These are phyloP conservation scores for Trichosporon asahii DNA, from an alignment of 1,284 basidiomycete genomes.

Conservation along the genomic window DNA sequence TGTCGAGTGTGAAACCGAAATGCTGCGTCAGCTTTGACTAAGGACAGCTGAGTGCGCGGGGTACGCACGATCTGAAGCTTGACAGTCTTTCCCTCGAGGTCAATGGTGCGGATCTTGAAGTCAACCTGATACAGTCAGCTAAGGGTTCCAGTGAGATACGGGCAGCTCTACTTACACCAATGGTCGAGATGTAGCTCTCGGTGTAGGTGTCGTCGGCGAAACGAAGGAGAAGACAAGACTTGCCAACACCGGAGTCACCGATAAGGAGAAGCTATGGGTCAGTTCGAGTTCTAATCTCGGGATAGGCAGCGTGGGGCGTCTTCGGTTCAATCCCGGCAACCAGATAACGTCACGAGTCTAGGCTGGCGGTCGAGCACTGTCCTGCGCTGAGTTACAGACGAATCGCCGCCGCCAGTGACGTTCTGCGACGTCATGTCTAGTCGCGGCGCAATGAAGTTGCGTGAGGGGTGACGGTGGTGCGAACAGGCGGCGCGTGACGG, in stretches of 20 bases:
- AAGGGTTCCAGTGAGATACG: neutral
- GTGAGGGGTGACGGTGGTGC: constrained; percentile 1
- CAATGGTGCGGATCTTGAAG: constrained; percentile 99
- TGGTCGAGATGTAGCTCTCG: constrained; percentile 97
- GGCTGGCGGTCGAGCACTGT: neutral
- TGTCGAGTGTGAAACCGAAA: constrained; percentile 19
- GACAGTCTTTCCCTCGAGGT: constrained; percentile 98
- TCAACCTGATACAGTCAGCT: constrained; percentile 59
- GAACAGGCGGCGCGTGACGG: neutral
- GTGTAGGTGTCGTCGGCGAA: constrained; percentile 99
- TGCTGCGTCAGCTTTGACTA: constrained; percentile 27
- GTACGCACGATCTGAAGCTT: constrained; percentile 94
- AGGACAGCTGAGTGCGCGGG: constrained; percentile 33
- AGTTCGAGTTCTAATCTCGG: neutral
- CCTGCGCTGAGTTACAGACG: neutral
- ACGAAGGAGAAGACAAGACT: constrained; percentile 96
- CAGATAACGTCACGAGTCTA: neutral
- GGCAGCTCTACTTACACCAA: constrained; percentile 63
- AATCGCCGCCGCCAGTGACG: neutral
- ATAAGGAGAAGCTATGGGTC: constrained; percentile 61
- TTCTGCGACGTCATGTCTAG: neutral
- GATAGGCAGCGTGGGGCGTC: neutral
- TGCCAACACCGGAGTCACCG: constrained; percentile 86
- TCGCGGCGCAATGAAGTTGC: neutral
- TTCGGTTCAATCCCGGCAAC: neutral